Base-by-base conservation (phyloP, 2,329 filamentous ascomycete genomes). In the Xylariaceae sp. region DNA sequence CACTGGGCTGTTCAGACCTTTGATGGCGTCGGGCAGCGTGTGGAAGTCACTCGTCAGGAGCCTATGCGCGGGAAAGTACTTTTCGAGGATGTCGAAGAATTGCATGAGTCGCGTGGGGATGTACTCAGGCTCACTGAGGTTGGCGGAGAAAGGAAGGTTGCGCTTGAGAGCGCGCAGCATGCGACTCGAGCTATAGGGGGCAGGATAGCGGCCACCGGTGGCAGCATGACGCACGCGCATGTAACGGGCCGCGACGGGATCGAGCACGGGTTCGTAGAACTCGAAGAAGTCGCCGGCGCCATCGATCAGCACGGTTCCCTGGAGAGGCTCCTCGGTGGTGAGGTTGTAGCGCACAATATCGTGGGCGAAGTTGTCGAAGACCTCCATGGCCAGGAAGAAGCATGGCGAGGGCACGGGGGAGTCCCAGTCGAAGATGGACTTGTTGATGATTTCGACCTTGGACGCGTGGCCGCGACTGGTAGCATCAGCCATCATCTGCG, bases 331-430 rank as follows among this genome's bases (percentile, higher is more conserved):
- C 72, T 91, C 89, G 9, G 92, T 95, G 61, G 80, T 75, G 9
- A 88, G 81, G 75, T 97, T 88, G 77, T 97, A 99, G 64, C 95
- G 92, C 63, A 99, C 86, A 60, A 88, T 84, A 76, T 99, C 94
- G 77, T 99, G 95, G 42, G 91, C 87, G 73, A 99, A 97, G 77
- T 99, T 99, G 79, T 99, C 94, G 71, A 97, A 96, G 65, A 99
- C 94, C 76, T 99, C 94, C 75, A 99, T 88, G 50, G 93, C 94
- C 48, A 99, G 84, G 80, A 99, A 97, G 80, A 96, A 99, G 78
- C 94, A 97, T 0, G 93, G 94, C 2, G 88, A 89, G 7, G 91
- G 88, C n/a, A 97, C 90, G 66, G 89, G 90, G 51, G 84, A 84
- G 65, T 88, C 79, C 93, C 94, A 99, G 74, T 96, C 91, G 71